Base-by-base conservation (phyloP, 106 monocot genomes). In the Phalaenopsis equestris region DNA sequence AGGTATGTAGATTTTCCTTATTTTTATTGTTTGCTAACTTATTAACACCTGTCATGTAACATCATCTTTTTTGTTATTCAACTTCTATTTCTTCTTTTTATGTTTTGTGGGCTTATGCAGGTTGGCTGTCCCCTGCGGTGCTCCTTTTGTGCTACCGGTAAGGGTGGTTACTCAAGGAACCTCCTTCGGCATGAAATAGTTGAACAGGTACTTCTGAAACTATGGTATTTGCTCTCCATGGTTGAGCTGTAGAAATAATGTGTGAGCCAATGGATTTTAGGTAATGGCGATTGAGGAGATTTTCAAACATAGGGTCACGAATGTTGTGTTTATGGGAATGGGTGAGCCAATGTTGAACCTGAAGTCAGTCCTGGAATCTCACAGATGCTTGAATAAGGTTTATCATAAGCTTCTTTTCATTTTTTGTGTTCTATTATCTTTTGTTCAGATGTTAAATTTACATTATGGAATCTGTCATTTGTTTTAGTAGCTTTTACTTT, bases 251-350 rank as follows among this genome's bases (percentile, higher is more conserved):
- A 17, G 15, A 46, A 48, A 45, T 48, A 18, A 37, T 36, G n/a
- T 9, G 12, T 49, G 78, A 9, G 24, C 49, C 12, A 39, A 18
- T 8, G 67, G 55, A 36, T 68, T 89, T 58, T 61, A 98, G 97
- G 97, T 98, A 37, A 85, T 98, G 85, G 86, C 88, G 52, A 90
- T 98, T 79, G 94, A 98, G 85, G 97, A 98, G 72, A 58, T 91
- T 42, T 98, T 98, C 85, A 88, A 88, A 64, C 94, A 92, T 77
- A 94, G 94, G 80, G 97, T 94, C 24, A 89, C 90, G 58, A 98
- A 98, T 86, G 97, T 98, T 47, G 97, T 98, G 55, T 98, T 98
- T 76, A 98, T 98, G 97, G 97, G 97, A 23, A 98, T 98, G 97
- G 97, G 97, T 12, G 97, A 98, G 81, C 97, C 94, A 52, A 94